Conservation (phyloP, 192 early-diverging fungal genomes). For the Coemansia sp. region DNA sequence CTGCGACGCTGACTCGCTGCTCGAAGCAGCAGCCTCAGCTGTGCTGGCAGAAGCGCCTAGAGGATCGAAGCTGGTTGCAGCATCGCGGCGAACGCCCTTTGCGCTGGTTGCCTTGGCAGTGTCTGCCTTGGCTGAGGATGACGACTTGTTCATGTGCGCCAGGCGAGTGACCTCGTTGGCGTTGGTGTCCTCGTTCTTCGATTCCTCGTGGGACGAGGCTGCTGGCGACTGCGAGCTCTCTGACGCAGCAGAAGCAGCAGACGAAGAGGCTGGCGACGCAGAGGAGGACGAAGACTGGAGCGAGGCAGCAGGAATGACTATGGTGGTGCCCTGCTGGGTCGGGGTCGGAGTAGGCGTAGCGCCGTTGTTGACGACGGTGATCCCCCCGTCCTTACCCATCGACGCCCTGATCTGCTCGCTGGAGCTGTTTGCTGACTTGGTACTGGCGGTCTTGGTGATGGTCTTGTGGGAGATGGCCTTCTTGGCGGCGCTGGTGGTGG, state of each 20-base stretch:
- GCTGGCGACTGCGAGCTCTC: conserved; percentile 7
- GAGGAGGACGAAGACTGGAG: conserved; percentile 12
- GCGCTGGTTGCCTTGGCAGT: conserved; percentile 10
- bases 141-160: conserved; percentile 27
- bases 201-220: background rate
- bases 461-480: conserved; percentile 38
- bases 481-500: conserved; percentile 2
- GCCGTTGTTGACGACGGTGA: conserved; percentile 36
- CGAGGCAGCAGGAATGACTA: conserved; percentile 34
- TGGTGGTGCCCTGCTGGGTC: conserved; percentile 27
- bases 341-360: conserved; percentile 3
- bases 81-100: conserved; percentile 35
- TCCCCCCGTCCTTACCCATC: conserved; percentile 47
- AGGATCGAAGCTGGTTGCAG: conserved; percentile 20
- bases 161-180: conserved; percentile 36
- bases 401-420: conserved; percentile 32
- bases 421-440: conserved; percentile 8
- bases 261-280: background rate
- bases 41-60: conserved; percentile 8
- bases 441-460: conserved; percentile 28
- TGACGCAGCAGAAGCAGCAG: conserved; percentile 8
- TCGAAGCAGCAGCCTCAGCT: conserved; percentile 3
- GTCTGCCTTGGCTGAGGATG: conserved; percentile 18
- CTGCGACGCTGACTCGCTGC: background rate
- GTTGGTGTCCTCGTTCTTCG: conserved; percentile 30